Evolutionary conservation across 306 rosid genomes (phyloP).

Genomic region (Pterocarpus santalinus): DNA sequence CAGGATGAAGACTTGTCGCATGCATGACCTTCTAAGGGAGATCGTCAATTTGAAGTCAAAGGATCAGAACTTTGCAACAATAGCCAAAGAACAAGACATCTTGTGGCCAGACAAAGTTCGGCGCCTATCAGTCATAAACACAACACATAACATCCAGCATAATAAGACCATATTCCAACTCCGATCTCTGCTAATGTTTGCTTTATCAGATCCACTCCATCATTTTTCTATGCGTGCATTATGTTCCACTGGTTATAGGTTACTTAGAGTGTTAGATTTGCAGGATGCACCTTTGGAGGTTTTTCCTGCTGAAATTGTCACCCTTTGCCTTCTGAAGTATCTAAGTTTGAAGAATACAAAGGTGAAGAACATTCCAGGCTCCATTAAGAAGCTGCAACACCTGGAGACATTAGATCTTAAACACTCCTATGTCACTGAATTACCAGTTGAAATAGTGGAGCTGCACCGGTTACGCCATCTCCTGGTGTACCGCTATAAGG

Average conservation of each 20-base stretch:
- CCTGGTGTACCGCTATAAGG: slow-evolving; percentile 57
- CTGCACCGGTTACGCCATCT: slow-evolving; percentile 61
- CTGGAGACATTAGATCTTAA: slow-evolving; percentile 67
- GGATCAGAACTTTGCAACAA: slow-evolving; percentile 66
- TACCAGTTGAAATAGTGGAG: slow-evolving; percentile 70
- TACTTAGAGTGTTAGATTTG: slow-evolving; percentile 61
- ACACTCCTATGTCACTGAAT: slow-evolving; percentile 57
- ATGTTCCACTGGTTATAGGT: slow-evolving; percentile 46
- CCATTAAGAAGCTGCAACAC: slow-evolving; percentile 56
- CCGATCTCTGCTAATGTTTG: slow-evolving; percentile 65
- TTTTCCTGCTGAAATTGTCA: slow-evolving; percentile 58
- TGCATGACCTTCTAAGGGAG: slow-evolving; percentile 70
- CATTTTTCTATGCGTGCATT: slow-evolving; percentile 39
- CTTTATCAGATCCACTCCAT: slow-evolving; percentile 49
- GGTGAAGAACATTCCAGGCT: slow-evolving; percentile 57
- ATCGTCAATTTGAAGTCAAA: slow-evolving; percentile 56
- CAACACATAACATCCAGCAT: slow-evolving; percentile 44
- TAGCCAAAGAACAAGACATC: slow-evolving; percentile 56
- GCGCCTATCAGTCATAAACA: slow-evolving; percentile 58
- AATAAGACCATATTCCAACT: slow-evolving; percentile 49
- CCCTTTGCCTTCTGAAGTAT: slow-evolving; percentile 56
- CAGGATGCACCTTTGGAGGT: slow-evolving; percentile 53
- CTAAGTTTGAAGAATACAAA: slow-evolving; percentile 65
- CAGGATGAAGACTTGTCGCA: slow-evolving; percentile 51
- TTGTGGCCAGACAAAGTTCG: slow-evolving; percentile 66